A percentile compares a stretch with the other conserved stretches of the same genome.
phyloP scores from a whole-genome alignment of 177 flowering plant genomes.

The Vitis hybrid region DNA sequence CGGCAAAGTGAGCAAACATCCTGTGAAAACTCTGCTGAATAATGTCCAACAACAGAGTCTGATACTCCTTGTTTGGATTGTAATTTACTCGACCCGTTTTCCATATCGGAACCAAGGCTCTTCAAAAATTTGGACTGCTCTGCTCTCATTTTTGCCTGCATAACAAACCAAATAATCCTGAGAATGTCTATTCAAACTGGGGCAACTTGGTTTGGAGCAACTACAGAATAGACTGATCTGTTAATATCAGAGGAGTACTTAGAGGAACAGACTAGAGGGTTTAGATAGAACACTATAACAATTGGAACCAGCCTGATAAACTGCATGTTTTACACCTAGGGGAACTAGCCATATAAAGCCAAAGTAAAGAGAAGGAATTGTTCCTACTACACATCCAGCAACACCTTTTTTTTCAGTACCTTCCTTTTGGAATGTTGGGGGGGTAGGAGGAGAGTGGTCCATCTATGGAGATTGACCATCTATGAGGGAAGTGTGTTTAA shows the following conservation, averaged over 20 bases:
- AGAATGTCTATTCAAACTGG: not conserved
- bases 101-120: conserved; percentile 45
- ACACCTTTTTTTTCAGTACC: too few species aligned
- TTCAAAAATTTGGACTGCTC: conserved; percentile 85
- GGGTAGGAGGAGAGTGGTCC: not conserved
- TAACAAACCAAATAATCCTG: conserved; percentile 5
- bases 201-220: not conserved
- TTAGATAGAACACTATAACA: too few species aligned
- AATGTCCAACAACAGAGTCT: conserved; percentile 25
- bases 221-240: not conserved
- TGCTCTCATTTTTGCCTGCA: conserved; percentile 91
- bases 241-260: not conserved
- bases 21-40: conserved; percentile 37
- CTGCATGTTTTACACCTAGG: too few species aligned
- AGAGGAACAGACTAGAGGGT: too few species aligned
- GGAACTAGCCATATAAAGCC: too few species aligned
- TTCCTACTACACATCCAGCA: too few species aligned
- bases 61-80: conserved; percentile 31
- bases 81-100: conserved; percentile 33
- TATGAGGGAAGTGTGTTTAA: not conserved
- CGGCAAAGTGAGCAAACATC: conserved; percentile 87
- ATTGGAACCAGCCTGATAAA: too few species aligned
- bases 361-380: too few species aligned
- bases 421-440: not conserved
- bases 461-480: too few species aligned